Percentiles rank a stretch among this genome's conserved stretches.
phyloP scores from a whole-genome alignment of 805 yeast genomes.

The Yarrowia sp. region DNA sequence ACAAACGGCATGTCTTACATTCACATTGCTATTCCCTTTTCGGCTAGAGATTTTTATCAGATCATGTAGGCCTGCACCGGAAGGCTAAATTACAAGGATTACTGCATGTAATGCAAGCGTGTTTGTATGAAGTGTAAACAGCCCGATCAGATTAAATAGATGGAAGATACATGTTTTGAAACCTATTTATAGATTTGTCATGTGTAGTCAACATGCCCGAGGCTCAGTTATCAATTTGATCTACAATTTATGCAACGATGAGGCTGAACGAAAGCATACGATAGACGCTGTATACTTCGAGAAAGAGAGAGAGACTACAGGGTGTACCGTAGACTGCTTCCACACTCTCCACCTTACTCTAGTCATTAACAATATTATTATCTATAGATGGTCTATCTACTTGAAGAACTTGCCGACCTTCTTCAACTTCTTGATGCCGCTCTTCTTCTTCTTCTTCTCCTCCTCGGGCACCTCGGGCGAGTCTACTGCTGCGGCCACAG shows the following conservation, averaged over 20 bases:
- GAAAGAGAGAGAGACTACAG: not conserved
- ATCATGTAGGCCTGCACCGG: conserved; percentile 11
- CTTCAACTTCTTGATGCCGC: conserved; percentile 40
- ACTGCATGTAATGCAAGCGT: not conserved
- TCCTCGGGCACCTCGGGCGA: not conserved
- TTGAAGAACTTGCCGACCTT: conserved; percentile 37
- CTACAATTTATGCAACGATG: not conserved
- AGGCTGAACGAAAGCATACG: too few species aligned
- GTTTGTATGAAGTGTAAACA: not conserved
- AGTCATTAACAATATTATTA: conserved; percentile 11
- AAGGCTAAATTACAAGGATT: not conserved
- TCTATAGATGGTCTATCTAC: conserved; percentile 8
- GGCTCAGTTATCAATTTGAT: not conserved
- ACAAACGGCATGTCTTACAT: not conserved
- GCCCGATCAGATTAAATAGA: not conserved
- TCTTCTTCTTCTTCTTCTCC: conserved; percentile 41
- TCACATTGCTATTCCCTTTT: not conserved
- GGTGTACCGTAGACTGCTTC: too few species aligned
- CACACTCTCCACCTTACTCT: too few species aligned
- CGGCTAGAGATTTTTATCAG: conserved; percentile 6
- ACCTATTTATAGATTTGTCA: conserved; percentile 20
- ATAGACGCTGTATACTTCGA: not conserved
- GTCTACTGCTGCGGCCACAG: conserved; percentile 19
- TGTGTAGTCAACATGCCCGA: not conserved
- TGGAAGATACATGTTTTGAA: not conserved